Evolutionary conservation across 306 rosid species (phyloP).

Genomic region (Castanea mollissima): DNA sequence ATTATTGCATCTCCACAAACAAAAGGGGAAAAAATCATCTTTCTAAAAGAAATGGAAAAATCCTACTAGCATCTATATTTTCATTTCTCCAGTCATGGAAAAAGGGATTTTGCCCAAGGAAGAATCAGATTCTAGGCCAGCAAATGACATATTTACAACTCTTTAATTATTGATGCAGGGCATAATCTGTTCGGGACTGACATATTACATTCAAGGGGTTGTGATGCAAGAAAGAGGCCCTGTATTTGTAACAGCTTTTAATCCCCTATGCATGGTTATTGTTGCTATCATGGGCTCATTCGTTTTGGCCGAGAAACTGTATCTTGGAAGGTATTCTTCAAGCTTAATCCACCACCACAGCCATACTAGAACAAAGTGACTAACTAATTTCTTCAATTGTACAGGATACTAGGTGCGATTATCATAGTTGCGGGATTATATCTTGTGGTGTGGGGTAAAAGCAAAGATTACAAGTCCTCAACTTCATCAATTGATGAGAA

Average conservation of each 20-base stretch:
- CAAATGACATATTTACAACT: background rate
- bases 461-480: slow-evolving; percentile 51
- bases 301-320: slow-evolving; percentile 54
- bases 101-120: background rate
- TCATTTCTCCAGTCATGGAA: background rate
- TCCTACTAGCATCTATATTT: background rate
- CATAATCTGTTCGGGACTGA: slow-evolving; percentile 61
- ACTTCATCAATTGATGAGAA: slow-evolving; percentile 24
- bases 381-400: slow-evolving; percentile 4
- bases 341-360: background rate
- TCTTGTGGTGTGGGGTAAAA: slow-evolving; percentile 85
- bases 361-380: background rate
- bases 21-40: background rate
- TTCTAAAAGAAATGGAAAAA: background rate
- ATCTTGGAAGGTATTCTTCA: slow-evolving; percentile 67
- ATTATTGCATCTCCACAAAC: background rate
- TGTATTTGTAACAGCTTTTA: slow-evolving; percentile 85
- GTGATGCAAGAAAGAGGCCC: slow-evolving; percentile 85
- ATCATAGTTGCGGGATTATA: slow-evolving; percentile 64
- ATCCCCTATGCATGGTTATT: slow-evolving; percentile 70
- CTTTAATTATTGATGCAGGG: slow-evolving; percentile 51
- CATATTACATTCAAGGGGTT: slow-evolving; percentile 86
- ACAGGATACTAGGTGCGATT: slow-evolving; percentile 69
- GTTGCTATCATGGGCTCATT: slow-evolving; percentile 77
- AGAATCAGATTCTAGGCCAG: background rate